These are phyloP conservation scores for Cladorrhinum samala DNA, from an alignment of 495 filamentous ascomycete species.

Conservation along the genomic window DNA sequence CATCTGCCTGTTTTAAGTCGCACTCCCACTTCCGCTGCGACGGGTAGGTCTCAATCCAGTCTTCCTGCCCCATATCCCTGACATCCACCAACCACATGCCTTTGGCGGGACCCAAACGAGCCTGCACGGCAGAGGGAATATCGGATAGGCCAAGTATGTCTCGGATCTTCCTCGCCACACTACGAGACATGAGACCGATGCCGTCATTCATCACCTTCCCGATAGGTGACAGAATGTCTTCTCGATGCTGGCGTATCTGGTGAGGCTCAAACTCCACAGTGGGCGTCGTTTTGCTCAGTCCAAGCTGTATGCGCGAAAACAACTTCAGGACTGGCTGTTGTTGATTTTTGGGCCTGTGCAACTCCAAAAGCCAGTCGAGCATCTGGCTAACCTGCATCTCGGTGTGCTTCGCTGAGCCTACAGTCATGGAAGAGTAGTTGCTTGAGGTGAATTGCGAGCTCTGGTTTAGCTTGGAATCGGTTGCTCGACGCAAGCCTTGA, in stretches of 20 bases:
- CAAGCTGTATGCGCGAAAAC: slow-evolving; percentile 40
- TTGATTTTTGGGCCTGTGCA: slow-evolving; percentile 26
- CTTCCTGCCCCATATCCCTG: slow-evolving; percentile 31
- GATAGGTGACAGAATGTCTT: slow-evolving; percentile 33
- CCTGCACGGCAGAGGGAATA: slow-evolving; percentile 73
- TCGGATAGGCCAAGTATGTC: slow-evolving; percentile 52
- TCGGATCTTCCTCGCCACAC: slow-evolving; percentile 54
- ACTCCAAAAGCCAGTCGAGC: slow-evolving; percentile 39
- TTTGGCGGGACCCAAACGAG: slow-evolving; percentile 75
- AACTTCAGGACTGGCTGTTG: slow-evolving; percentile 31
- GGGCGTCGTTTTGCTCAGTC: slow-evolving; percentile 39
- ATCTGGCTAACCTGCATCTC: slow-evolving; percentile 29
- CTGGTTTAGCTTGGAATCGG: background rate
- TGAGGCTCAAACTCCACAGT: slow-evolving; percentile 28
- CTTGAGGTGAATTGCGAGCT: background rate
- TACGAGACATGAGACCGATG: slow-evolving; percentile 63
- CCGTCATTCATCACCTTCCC: slow-evolving; percentile 73
- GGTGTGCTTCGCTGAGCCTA: slow-evolving; percentile 13
- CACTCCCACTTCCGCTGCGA: slow-evolving; percentile 77
- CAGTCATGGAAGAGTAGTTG: background rate
- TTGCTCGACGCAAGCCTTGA: slow-evolving; percentile 21
- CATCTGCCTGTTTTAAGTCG: slow-evolving; percentile 41
- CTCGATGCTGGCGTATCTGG: slow-evolving; percentile 29
- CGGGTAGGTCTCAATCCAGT: slow-evolving; percentile 72
- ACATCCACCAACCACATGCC: slow-evolving; percentile 80